Evolutionary conservation across 2,329 filamentous ascomycete species (phyloP), one percentile per base, ranked within the genome.

Genomic region (Xylaria sp.): DNA sequence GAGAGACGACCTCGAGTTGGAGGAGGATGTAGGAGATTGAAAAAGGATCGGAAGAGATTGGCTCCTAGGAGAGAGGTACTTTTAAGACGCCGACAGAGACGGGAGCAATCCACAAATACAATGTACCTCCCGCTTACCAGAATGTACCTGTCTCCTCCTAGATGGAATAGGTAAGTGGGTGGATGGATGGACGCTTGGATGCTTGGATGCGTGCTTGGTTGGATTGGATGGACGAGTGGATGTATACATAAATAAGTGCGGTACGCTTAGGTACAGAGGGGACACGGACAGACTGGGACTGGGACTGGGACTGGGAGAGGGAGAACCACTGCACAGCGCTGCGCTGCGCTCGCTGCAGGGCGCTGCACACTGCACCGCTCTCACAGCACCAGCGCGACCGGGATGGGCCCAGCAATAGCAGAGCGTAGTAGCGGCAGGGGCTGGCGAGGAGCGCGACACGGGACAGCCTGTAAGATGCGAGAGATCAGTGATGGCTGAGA

Each of bases 1-100:
- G 72, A 71, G 73, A 66, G 64, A 60, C 70, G 73, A 66, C 74
- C 73, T 79, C 81, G 80, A 80, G 81, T 81, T 79, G 79, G 81
- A 83, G 78, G 77, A 83, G 79, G 79, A 82, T 78, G 76, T 77
- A 80, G 77, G 76, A 79, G 78, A 79, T 75, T n/a, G 79, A 79
- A 80, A 80, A 82, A 81, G 81, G 82, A 84, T 80, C 82, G 81
- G 81, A 79, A 79, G 78, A 82, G 79, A 83, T 73, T 76, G 73
- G 75, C 71, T 73, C 66, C 60, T 60, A 59, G 64, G 62, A 60
- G 67, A 75, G 73, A 58, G 72, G 75, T 76, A 75, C 75, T 74
- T 78, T 80, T 79, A 79, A 80, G 77, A 79, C 77, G 77, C 68
- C 64, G 57, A 41, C 54, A 57, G 58, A 49, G 48, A 54, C 53